Evolutionary conservation across 2,329 filamentous ascomycete species (phyloP).

Genomic region (Trichoderma asperellum): DNA sequence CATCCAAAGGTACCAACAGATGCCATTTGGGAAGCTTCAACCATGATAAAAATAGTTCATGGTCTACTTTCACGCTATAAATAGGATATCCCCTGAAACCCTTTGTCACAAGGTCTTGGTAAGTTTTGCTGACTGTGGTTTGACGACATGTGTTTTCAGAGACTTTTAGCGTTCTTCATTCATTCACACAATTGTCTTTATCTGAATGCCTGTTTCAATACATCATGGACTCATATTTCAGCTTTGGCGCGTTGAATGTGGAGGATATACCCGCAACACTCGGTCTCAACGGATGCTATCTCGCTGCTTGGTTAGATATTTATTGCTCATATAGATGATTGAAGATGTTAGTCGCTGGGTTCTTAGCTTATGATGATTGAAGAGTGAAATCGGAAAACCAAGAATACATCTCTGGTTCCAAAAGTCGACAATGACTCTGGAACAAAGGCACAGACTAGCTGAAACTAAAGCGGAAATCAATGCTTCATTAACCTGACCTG

Average conservation of each 20-base stretch:
- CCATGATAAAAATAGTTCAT: not conserved
- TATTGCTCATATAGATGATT: not conserved
- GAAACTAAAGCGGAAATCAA: not conserved
- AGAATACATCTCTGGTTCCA: not conserved
- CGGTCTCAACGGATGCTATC: not conserved
- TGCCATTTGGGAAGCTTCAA: not conserved
- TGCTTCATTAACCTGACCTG: too few relatives aligned
- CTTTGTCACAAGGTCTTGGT: not conserved
- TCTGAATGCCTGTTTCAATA: not conserved
- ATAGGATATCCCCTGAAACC: not conserved
- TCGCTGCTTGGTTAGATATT: fast-evolving
- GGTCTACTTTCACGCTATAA: not conserved
- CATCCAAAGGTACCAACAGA: not conserved
- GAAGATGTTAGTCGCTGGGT: not conserved
- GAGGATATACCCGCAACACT: not conserved
- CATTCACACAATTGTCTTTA: not conserved
- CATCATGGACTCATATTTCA: not conserved
- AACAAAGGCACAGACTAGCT: not conserved
- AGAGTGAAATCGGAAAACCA: not conserved
- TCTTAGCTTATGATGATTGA: not conserved
- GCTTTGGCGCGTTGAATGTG: not conserved
- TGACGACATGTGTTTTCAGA: not conserved
- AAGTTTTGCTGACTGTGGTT: not conserved
- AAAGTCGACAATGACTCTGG: not conserved
- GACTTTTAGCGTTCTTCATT: not conserved